These are phyloP conservation scores for Salix brachista DNA, from an alignment of 345 rosid species.

Conservation along the genomic window DNA sequence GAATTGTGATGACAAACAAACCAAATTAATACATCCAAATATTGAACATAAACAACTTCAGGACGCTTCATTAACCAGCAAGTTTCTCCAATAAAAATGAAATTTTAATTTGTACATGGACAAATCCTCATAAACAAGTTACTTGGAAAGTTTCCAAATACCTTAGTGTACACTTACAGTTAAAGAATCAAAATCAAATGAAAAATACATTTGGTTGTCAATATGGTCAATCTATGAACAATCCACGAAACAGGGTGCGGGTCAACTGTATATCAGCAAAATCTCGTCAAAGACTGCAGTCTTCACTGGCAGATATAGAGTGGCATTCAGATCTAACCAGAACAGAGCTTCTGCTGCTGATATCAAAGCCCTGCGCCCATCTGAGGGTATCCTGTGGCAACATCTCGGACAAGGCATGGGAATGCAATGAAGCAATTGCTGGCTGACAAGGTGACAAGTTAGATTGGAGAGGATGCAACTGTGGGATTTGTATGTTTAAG, in stretches of 20 bases:
- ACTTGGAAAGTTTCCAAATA: slow-evolving; percentile 21
- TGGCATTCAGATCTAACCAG: slow-evolving; percentile 66
- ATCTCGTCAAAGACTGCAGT: slow-evolving; percentile 38
- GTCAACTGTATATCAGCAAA: slow-evolving; percentile 3
- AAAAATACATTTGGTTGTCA: slow-evolving; percentile 31
- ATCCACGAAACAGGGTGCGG: background rate
- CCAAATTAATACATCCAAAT: too few relatives aligned
- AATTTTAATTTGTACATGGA: slow-evolving; percentile 9
- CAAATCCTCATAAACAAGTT: slow-evolving; percentile 17
- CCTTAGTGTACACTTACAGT: slow-evolving; percentile 25
- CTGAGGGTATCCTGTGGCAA: slow-evolving; percentile 67
- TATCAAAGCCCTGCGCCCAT: slow-evolving; percentile 79
- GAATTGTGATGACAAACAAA: background rate
- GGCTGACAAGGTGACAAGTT: slow-evolving; percentile 26
- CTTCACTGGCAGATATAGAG: slow-evolving; percentile 61
- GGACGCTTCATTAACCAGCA: too few relatives aligned
- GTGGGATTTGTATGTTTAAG: slow-evolving; percentile 48
- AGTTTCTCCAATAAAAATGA: too few relatives aligned
- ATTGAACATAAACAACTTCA: background rate
- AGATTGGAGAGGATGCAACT: slow-evolving; percentile 43
- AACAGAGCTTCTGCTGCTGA: slow-evolving; percentile 53
- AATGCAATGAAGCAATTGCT: background rate
- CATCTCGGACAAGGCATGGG: slow-evolving; percentile 43
- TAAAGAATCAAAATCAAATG: slow-evolving; percentile 26
- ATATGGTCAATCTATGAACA: slow-evolving; percentile 32